Evolutionary conservation across 2,329 filamentous ascomycete species (phyloP), one percentile per base, ranked within the genome.

Genomic region (Pyricularia grisea): DNA sequence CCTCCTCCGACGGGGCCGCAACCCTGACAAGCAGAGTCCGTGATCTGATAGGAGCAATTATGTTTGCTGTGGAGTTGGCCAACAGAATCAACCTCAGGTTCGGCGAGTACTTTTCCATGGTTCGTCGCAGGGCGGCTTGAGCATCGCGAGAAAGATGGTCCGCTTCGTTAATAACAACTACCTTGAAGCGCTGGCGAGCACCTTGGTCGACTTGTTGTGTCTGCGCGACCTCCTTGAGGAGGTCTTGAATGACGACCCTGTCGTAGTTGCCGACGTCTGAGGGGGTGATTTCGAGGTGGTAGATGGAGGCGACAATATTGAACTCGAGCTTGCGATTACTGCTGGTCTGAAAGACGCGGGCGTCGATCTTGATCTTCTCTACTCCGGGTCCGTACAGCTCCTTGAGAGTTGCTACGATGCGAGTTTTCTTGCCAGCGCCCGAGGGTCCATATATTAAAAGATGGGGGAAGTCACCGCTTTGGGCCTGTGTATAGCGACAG

Each of bases 361-460:
- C 92, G 77, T 99, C 95, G 80, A 99, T 98, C 83, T 98, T 98
- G 85, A 99, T 99, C 85, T 97, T 98, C 77, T 99, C 96, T n/a
- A 97, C 95, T 63, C 95, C 94, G 0, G 94, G 90, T 0, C 95
- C 95, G 79, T 95, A 99, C 9, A 99, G 86, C 77, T 97, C 94
- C 78, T 97, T 97, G 3, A 99, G 83, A 0, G 94, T 98, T 20
- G 95, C 94, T 23, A 97, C 93, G 73, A 98, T 96, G 63, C 95
- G 90, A 1, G 95, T 99, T 81, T 99, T 99, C 80, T 99, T 99
- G 73, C 95, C 95, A 5, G 95, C 95, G 42, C 95, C 95, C 0
- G 94, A 97, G 0, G 95, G 95, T 0, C 95, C 95, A 77, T 98
- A 99, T 72, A 99, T 92, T 71, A 99, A 91, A 65, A 99, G 89